Evolutionary conservation across 768 basidiomycete species (phyloP).

Genomic region (Rubroboletus pulcherrimus): DNA sequence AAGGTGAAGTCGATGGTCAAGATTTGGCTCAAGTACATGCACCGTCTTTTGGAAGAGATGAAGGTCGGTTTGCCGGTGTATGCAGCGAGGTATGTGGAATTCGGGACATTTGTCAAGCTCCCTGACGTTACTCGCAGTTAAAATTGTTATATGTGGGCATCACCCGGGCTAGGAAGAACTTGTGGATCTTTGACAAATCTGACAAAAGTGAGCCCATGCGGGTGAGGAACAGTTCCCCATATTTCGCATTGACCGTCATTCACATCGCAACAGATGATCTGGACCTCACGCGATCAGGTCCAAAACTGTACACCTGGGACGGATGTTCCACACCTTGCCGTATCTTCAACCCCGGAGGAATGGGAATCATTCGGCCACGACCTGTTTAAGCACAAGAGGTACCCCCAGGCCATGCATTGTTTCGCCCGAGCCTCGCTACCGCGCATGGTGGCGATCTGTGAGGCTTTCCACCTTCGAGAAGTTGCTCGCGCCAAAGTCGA

Average conservation of each 20-base stretch:
- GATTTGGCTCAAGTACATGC: constrained; percentile 23
- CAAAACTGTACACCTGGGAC: constrained; percentile 46
- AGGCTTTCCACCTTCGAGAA: constrained; percentile 54
- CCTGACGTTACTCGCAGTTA: constrained; percentile 37
- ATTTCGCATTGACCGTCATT: neutral
- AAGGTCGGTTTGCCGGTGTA: constrained; percentile 47
- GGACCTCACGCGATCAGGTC: constrained; percentile 45
- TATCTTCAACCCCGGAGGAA: constrained; percentile 46
- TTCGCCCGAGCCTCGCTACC: constrained; percentile 45
- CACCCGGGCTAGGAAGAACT: constrained; percentile 62
- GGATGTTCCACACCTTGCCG: constrained; percentile 52
- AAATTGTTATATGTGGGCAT: constrained; percentile 70
- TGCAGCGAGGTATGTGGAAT: constrained; percentile 51
- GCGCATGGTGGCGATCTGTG: constrained; percentile 43
- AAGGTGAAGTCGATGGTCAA: constrained; percentile 17
- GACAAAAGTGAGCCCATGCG: constrained; percentile 53
- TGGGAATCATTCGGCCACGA: constrained; percentile 40
- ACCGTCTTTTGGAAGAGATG: constrained; percentile 45
- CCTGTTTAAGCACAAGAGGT: constrained; percentile 39
- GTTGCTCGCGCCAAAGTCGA: constrained; percentile 38
- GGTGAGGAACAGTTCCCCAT: constrained; percentile 27
- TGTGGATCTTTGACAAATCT: constrained; percentile 69
- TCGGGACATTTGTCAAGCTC: neutral
- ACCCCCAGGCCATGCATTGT: constrained; percentile 51
- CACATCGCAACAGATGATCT: constrained; percentile 40